Conservation (phyloP, 306 rosid genomes). For the Prosopis cineraria region DNA sequence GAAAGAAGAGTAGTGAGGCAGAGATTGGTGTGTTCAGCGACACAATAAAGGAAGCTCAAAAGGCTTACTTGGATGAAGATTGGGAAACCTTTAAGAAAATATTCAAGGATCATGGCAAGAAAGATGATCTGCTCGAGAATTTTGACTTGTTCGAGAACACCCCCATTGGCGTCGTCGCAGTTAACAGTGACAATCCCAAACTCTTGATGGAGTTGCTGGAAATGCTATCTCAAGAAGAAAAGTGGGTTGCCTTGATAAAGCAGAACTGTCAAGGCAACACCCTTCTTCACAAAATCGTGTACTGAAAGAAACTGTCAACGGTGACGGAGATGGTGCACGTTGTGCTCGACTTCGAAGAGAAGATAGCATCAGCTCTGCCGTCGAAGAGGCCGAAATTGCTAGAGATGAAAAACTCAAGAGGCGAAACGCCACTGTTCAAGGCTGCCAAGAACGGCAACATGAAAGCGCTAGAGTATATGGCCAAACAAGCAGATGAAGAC, state of each 20-base stretch:
- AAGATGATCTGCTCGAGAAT: too few relatives aligned
- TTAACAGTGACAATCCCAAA: not conserved
- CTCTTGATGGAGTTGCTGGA: not conserved
- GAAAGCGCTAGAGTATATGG: not conserved
- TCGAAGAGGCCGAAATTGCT: not conserved
- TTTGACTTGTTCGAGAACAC: not conserved
- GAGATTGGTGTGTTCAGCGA: too few relatives aligned
- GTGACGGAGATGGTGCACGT: not conserved
- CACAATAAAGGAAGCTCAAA: not conserved
- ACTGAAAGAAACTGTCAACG: too few relatives aligned
- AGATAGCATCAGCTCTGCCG: not conserved
- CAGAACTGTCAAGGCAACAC: not conserved
- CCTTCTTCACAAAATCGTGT: not conserved
- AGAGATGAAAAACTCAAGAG: not conserved
- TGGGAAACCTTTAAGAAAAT: not conserved
- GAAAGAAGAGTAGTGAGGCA: too few relatives aligned
- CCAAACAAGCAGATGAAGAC: not conserved
- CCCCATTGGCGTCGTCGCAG: not conserved
- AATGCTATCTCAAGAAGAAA: not conserved
- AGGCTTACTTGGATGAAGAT: not conserved
- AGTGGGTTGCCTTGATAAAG: not conserved
- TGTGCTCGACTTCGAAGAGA: not conserved
- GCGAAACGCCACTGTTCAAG: conserved; percentile 32
- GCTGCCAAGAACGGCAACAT: conserved; percentile 24
- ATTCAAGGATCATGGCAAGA: not conserved